Conservation (phyloP, 305 asterid genomes). For the Ajuga reptans region DNA sequence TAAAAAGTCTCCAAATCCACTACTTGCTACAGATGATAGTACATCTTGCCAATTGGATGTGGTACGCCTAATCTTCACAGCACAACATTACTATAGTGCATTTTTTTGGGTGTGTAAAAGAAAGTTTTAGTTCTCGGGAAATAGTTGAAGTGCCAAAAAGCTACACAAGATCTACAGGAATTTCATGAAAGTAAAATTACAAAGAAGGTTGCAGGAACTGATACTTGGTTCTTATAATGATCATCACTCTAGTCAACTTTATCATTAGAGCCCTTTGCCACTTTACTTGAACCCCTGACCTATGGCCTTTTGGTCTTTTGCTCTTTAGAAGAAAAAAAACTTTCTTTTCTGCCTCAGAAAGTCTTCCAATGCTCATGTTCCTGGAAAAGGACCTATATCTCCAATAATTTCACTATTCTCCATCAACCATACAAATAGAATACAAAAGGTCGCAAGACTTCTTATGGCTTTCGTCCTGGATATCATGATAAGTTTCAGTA, state of each 20-base stretch:
- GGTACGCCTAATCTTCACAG: slow-evolving; percentile 41
- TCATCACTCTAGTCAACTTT: slow-evolving; percentile 14
- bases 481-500: not conserved
- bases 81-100: slow-evolving; percentile 18
- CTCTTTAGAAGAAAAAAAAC: not conserved
- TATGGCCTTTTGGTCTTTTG: not conserved
- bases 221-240: slow-evolving; percentile 6
- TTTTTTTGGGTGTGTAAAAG: not conserved
- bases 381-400: not conserved
- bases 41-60: slow-evolving; percentile 51
- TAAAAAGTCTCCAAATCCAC: slow-evolving; percentile 47
- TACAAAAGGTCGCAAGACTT: not conserved
- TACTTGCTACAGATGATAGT: slow-evolving; percentile 34
- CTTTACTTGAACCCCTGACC: slow-evolving; percentile 12
- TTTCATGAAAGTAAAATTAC: slow-evolving; percentile 9
- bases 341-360: not conserved
- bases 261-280: not conserved
- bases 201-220: slow-evolving; percentile 11
- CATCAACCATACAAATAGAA: not conserved
- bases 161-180: not conserved
- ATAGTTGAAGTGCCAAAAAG: slow-evolving; percentile 16
- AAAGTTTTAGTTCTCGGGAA: slow-evolving; percentile 9
- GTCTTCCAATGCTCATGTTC: slow-evolving; percentile 1
- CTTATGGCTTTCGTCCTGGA: not conserved
- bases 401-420: not conserved